These are phyloP conservation scores for Monosporascus sp. DNA, from an alignment of 2,329 filamentous ascomycete species.

Conservation along the genomic window DNA sequence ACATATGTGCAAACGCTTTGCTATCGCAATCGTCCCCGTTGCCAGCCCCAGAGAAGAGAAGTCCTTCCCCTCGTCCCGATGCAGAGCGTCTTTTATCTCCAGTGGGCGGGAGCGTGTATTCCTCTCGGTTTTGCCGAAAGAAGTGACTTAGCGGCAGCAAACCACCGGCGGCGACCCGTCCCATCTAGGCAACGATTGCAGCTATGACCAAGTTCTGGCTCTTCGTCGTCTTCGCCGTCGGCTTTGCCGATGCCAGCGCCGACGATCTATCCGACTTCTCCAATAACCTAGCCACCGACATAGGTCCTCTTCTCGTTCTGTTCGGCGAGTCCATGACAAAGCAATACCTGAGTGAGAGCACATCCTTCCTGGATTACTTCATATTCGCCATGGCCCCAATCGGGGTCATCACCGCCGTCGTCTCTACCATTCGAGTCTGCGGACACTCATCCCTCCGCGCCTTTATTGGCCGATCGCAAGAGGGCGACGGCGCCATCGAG, in stretches of 20 bases:
- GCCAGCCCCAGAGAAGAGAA: too few species aligned
- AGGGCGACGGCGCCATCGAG: slow-evolving; percentile 28
- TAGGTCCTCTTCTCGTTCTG: slow-evolving; percentile 28
- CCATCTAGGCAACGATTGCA: neutral
- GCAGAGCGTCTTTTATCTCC: too few species aligned
- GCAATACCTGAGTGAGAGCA: slow-evolving; percentile 22
- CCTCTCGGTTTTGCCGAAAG: too few species aligned
- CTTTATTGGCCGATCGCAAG: slow-evolving; percentile 33
- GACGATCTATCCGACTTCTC: slow-evolving; percentile 20
- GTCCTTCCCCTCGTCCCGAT: too few species aligned
- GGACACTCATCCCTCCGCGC: slow-evolving; percentile 26
- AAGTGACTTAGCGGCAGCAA: too few species aligned
- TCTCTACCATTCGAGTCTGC: slow-evolving; percentile 21
- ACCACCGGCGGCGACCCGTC: too few species aligned
- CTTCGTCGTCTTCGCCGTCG: neutral
- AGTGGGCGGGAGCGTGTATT: too few species aligned
- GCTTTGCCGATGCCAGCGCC: neutral
- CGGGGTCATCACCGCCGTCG: slow-evolving; percentile 34
- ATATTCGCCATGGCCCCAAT: slow-evolving; percentile 31
- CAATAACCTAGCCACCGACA: slow-evolving; percentile 31
- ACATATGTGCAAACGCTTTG: too few species aligned
- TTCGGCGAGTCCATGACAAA: slow-evolving; percentile 28
- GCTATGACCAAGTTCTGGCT: neutral
- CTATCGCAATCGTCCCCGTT: too few species aligned
- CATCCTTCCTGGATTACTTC: slow-evolving; percentile 24